Conservation (phyloP, 2,329 filamentous ascomycete species). For the Ampelomyces quisqualis region DNA sequence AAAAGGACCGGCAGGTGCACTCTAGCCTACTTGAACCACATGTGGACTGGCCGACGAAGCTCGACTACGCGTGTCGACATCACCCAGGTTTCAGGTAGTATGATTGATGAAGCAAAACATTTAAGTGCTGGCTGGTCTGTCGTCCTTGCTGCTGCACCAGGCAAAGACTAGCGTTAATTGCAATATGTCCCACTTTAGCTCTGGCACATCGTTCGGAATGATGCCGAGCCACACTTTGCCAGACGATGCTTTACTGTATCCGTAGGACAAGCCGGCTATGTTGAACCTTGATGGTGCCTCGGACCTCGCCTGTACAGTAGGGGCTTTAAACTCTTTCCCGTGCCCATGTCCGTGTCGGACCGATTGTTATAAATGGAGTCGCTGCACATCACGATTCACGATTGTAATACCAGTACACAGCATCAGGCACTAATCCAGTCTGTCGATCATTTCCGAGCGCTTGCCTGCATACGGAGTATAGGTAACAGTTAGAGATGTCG, state of each 20-base stretch:
- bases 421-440: no score
- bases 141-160: slow-evolving; percentile 5
- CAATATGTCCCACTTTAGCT: slow-evolving; percentile 22
- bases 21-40: neutral
- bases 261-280: slow-evolving; percentile 19
- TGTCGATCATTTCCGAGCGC: no score
- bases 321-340: slow-evolving; percentile 18
- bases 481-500: no score
- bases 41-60: neutral
- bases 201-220: slow-evolving; percentile 24
- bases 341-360: slow-evolving; percentile 10
- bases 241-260: slow-evolving; percentile 12
- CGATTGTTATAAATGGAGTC: no score
- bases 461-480: no score
- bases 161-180: slow-evolving; percentile 15
- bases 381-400: no score
- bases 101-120: neutral
- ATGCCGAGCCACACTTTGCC: slow-evolving; percentile 23
- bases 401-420: no score
- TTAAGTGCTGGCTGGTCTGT: no score
- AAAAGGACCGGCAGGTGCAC: neutral
- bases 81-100: no score
- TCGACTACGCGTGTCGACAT: no score
- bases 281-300: slow-evolving; percentile 15
- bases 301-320: slow-evolving; percentile 31